phyloP scores from a whole-genome alignment of 2,329 filamentous ascomycete genomes.

The Xylariales sp. region DNA sequence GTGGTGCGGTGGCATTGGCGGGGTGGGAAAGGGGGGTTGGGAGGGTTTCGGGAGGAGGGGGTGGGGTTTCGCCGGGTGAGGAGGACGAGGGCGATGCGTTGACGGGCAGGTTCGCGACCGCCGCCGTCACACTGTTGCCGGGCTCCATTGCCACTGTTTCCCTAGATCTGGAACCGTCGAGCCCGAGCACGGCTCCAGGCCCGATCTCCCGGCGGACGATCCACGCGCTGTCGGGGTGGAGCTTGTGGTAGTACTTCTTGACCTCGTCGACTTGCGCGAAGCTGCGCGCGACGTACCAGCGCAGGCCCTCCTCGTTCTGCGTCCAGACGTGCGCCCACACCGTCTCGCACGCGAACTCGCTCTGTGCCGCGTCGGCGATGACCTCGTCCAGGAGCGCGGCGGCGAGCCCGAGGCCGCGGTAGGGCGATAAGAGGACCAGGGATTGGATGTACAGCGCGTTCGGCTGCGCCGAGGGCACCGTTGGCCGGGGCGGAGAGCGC shows the following conservation, averaged over 20 bases:
- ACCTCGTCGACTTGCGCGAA: constrained; percentile 64
- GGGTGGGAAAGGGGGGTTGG: constrained; percentile 18
- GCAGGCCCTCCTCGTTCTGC: constrained; percentile 70
- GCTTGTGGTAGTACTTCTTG: constrained; percentile 70
- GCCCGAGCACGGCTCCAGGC: constrained; percentile 39
- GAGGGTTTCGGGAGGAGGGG: constrained; percentile 5
- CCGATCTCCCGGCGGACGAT: constrained; percentile 62
- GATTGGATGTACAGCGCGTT: constrained; percentile 73
- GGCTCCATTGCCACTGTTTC: constrained; percentile 12
- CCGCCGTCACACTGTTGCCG: constrained; percentile 45
- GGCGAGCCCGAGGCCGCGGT: constrained; percentile 69
- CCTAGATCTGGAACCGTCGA: constrained; percentile 30
- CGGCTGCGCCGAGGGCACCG: constrained; percentile 45
- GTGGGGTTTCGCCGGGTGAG: constrained; percentile 28
- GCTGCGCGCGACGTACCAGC: constrained; percentile 70
- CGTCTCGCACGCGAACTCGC: constrained; percentile 54
- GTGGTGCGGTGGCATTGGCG: constrained; percentile 23
- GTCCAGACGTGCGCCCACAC: constrained; percentile 77
- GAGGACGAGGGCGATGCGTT: constrained; percentile 17
- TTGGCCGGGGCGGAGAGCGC: constrained; percentile 10
- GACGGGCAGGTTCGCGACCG: constrained; percentile 46
- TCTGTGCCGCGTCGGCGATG: constrained; percentile 55
- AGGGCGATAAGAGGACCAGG: constrained; percentile 71
- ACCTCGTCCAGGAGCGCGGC: constrained; percentile 67
- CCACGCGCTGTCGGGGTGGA: constrained; percentile 71